Conservation (phyloP, 768 basidiomycete genomes). For the Favolaschia claudopus region DNA sequence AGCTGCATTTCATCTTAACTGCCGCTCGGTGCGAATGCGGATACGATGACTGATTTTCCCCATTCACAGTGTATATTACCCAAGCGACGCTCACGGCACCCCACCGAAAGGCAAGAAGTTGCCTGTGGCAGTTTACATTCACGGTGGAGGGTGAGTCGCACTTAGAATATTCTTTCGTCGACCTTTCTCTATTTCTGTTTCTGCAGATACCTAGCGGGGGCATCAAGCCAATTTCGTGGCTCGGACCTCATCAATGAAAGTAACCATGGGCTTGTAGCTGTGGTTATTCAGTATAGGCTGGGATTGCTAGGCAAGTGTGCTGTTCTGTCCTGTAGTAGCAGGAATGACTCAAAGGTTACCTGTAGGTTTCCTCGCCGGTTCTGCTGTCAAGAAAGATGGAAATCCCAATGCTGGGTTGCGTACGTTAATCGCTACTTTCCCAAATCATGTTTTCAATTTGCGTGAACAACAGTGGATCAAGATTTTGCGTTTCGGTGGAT, state of each 20-base stretch:
- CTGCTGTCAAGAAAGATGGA: slow-evolving; percentile 33
- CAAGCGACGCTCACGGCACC: slow-evolving; percentile 22
- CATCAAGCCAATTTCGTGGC: slow-evolving; percentile 11
- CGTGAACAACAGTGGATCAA: slow-evolving; percentile 19
- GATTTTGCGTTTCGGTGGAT: slow-evolving; percentile 21
- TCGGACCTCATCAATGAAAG: slow-evolving; percentile 7
- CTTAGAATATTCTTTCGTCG: background rate
- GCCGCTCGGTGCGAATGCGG: too few species aligned
- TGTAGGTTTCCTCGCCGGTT: slow-evolving; percentile 38
- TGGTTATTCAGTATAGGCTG: slow-evolving; percentile 18
- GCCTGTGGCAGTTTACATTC: slow-evolving; percentile 27
- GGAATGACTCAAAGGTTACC: slow-evolving; percentile 10
- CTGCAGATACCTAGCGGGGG: background rate
- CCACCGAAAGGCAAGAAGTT: slow-evolving; percentile 19
- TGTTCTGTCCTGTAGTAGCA: slow-evolving; percentile 9
- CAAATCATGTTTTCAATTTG: background rate
- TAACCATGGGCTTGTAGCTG: slow-evolving; percentile 8
- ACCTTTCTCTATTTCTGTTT: too few species aligned
- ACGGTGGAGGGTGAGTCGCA: slow-evolving; percentile 26
- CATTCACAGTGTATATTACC: slow-evolving; percentile 23
- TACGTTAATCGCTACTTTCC: background rate
- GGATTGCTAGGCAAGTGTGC: slow-evolving; percentile 11
- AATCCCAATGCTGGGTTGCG: slow-evolving; percentile 37
- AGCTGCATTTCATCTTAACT: background rate
- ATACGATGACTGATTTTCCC: too few species aligned